Percentiles rank a stretch among this genome's conserved stretches.
These are phyloP conservation scores for Huntiella savannae DNA, from an alignment of 2,329 filamentous ascomycete genomes.

Conservation along the genomic window DNA sequence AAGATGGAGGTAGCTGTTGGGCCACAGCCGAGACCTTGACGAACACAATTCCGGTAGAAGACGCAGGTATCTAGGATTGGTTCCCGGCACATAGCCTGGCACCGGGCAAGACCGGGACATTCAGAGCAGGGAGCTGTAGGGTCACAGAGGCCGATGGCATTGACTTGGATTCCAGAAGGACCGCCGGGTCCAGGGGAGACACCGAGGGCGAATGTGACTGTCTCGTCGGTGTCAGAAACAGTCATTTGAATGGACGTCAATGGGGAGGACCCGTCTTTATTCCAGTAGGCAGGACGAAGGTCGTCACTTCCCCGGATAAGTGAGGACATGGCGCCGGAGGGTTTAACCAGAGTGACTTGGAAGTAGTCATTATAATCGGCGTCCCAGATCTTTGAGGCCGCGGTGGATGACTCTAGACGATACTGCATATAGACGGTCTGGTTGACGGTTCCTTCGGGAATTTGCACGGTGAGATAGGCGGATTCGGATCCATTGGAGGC, in stretches of 20 bases:
- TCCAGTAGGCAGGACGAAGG: constrained; percentile 8
- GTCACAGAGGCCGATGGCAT: constrained; percentile 5
- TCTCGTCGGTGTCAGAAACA: neutral
- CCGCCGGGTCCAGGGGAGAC: constrained; percentile 4
- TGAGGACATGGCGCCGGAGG: neutral
- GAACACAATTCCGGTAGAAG: constrained; percentile 8
- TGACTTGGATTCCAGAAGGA: constrained; percentile 6
- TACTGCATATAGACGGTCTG: constrained; percentile 6
- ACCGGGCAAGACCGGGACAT: constrained; percentile 9
- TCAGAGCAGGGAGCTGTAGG: constrained; percentile 2
- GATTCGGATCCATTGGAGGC: no score
- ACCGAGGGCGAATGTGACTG: constrained; percentile 1
- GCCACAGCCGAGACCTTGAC: constrained; percentile 3
- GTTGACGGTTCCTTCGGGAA: neutral
- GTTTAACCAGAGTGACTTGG: constrained; percentile 1
- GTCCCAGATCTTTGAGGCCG: neutral
- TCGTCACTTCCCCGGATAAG: constrained; percentile 4
- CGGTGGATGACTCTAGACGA: constrained; percentile 4
- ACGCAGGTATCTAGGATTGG: constrained; percentile 3
- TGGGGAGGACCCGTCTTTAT: constrained; percentile 5
- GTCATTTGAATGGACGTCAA: constrained; percentile 6
- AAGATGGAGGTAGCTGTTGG: neutral
- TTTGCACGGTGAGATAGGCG: no score
- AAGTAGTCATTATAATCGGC: constrained; percentile 7
- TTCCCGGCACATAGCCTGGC: constrained; percentile 3